Percentiles rank a stretch among this genome's conserved stretches.
Conservation (phyloP, 2,329 filamentous ascomycete genomes). For the Microdochium nivale region DNA sequence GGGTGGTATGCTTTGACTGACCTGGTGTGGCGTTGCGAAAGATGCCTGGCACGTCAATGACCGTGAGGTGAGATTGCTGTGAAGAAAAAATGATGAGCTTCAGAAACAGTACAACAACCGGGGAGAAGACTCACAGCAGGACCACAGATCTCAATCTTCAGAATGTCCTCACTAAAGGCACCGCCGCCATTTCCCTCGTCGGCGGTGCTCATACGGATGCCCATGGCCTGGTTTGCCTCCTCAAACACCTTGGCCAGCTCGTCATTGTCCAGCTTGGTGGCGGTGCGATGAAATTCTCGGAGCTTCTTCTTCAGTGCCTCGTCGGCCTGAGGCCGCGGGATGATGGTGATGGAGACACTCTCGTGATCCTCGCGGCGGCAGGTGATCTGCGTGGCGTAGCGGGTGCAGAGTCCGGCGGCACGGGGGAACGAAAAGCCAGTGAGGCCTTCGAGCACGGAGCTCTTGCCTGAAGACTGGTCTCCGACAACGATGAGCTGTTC, state of each 20-base stretch:
- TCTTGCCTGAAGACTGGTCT: constrained; percentile 57
- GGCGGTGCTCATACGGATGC: neutral
- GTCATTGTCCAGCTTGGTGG: neutral
- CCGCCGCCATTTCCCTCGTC: neutral
- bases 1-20: constrained; percentile 5
- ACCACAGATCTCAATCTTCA: constrained; percentile 1
- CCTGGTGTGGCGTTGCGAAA: constrained; percentile 30
- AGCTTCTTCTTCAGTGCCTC: neutral
- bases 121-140: neutral
- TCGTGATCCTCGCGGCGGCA: constrained; percentile 38
- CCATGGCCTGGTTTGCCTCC: neutral
- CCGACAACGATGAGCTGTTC: constrained; percentile 54
- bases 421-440: constrained; percentile 53
- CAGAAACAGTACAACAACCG: neutral
- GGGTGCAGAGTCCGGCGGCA: constrained; percentile 51
- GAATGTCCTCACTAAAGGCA: neutral
- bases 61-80: constrained; percentile 35
- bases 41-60: constrained; percentile 48
- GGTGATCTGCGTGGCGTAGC: constrained; percentile 52
- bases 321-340: constrained; percentile 22
- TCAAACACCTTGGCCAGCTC: neutral
- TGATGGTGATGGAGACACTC: constrained; percentile 42
- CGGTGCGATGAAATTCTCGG: neutral
- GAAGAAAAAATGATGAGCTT: neutral
- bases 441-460: constrained; percentile 54